Evolutionary conservation across 768 basidiomycete species (phyloP).

Genomic region (Cyclocybe cylindracea): DNA sequence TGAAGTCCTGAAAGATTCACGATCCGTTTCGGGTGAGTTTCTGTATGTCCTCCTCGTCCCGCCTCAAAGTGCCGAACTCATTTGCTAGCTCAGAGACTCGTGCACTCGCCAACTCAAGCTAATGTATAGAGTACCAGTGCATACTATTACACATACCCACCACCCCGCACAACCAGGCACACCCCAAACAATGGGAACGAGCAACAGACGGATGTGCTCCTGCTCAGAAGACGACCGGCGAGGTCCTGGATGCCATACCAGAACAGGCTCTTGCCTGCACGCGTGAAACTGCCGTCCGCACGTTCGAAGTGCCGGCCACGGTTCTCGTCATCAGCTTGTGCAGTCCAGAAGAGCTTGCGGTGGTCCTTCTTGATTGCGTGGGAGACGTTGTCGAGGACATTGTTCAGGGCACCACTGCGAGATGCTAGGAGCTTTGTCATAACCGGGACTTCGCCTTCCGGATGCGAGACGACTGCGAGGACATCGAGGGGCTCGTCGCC

Average conservation of each 20-base stretch:
- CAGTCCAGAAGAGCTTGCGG: conserved; percentile 95
- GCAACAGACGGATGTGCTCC: too few species aligned
- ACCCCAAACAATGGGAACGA: too few species aligned
- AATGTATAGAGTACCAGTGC: too few species aligned
- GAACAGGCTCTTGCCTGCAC: conserved; percentile 91
- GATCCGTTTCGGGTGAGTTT: too few species aligned
- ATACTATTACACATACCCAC: too few species aligned
- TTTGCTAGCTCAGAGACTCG: too few species aligned
- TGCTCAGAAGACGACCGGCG: too few species aligned
- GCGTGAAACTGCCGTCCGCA: conserved; percentile 95
- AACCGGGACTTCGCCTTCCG: conserved; percentile 84
- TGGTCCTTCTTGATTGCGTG: conserved; percentile 95
- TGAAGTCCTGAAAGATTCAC: too few species aligned
- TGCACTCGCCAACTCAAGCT: too few species aligned
- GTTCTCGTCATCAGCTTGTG: conserved; percentile 94
- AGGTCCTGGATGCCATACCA: conserved; percentile 97
- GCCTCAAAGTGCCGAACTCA: too few species aligned
- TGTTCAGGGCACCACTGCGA: conserved; percentile 88
- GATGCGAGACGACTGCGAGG: conserved; percentile 91
- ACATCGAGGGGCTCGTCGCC: conserved; percentile 98
- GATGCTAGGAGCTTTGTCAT: conserved; percentile 92
- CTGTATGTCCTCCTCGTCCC: too few species aligned
- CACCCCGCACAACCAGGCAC: too few species aligned
- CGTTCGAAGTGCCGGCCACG: conserved; percentile 98
- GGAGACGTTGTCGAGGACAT: conserved; percentile 96